Base-by-base conservation (phyloP, 2,329 filamentous ascomycete species). In the Apiospora rasikravindrae region DNA sequence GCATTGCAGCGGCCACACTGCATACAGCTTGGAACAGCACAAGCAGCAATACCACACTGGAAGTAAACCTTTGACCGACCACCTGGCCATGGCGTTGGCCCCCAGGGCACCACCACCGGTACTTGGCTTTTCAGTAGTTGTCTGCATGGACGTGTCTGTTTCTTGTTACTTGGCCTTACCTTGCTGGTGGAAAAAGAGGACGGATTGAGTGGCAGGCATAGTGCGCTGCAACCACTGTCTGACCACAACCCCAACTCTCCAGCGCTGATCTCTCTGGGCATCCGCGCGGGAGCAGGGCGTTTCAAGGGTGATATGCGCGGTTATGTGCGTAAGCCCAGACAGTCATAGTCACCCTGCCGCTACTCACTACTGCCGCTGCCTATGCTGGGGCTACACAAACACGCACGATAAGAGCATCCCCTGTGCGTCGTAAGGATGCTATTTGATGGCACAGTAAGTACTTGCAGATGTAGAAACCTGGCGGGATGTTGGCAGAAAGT, bases 231-330 rank as follows among this genome's bases (percentile, higher is more conserved):
- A 33, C 57, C 13, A 64, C 11, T 40, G 40, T n/a, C 57, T 40
- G 57, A 64, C 57, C 57, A 64, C 33, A 37, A 37, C 33, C 8
- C 33, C 33, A 37, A 37, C 57, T 16, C 57, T 16, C n/a, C 57
- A 37, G 19, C 57, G 57, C 57, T 40, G 57, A 64, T 64, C 57
- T 64, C 57, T 64, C 57, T 64, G 57, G 57, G 33, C 57, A 64
- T 40, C 57, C 33, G 57, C 57, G 33, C 29, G 57, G n/a, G 57
- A 37, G 57, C 33, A 64, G 33, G 57, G 57, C 57, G 57, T 64
- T 64, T 64, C 57, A n/a, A 64, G 19, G 8, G 57, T 40, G 57
- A 64, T 40, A 22, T 40, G 33, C 13, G 33, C 33, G 33, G 33
- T 40, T 64, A 64, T 64, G 57, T 33, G 33, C 22, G 19, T 64